Conservation (phyloP, 345 rosid species). For the Eucalyptus tenuipes region DNA sequence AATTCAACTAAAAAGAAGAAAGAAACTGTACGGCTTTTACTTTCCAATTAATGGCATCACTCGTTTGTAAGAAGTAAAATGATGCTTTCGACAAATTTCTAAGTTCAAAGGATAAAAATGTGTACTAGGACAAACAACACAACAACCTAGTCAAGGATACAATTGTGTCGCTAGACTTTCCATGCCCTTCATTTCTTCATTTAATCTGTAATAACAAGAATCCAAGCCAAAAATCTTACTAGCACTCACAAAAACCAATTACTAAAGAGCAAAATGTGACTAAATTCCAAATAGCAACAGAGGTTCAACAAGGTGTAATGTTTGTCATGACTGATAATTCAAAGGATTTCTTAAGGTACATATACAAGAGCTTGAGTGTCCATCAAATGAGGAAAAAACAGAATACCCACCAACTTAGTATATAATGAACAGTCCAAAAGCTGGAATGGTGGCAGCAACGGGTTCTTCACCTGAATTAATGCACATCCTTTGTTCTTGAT, state of each 20-base stretch:
- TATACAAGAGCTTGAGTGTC: neutral
- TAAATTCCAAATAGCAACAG: neutral
- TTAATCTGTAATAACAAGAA: slow-evolving; percentile 41
- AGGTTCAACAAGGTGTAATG: neutral
- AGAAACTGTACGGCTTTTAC: neutral
- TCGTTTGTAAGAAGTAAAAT: neutral
- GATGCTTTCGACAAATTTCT: neutral
- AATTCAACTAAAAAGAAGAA: neutral
- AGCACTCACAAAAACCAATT: neutral
- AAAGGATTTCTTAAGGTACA: neutral
- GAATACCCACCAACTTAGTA: neutral
- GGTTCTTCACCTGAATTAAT: too few species aligned
- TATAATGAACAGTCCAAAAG: neutral
- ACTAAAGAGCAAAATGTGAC: neutral
- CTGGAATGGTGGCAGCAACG: neutral
- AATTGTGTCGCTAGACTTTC: slow-evolving; percentile 52
- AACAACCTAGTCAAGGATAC: slow-evolving; percentile 55
- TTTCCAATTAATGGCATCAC: neutral
- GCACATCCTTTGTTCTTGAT: too few species aligned
- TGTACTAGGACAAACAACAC: neutral
- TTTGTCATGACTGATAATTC: neutral
- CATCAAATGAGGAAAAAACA: neutral
- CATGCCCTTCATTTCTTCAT: slow-evolving; percentile 79
- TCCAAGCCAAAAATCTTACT: neutral
- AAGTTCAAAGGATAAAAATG: neutral